Base-by-base conservation (phyloP, 441 rosid species). In the Populus trichocarpa region DNA sequence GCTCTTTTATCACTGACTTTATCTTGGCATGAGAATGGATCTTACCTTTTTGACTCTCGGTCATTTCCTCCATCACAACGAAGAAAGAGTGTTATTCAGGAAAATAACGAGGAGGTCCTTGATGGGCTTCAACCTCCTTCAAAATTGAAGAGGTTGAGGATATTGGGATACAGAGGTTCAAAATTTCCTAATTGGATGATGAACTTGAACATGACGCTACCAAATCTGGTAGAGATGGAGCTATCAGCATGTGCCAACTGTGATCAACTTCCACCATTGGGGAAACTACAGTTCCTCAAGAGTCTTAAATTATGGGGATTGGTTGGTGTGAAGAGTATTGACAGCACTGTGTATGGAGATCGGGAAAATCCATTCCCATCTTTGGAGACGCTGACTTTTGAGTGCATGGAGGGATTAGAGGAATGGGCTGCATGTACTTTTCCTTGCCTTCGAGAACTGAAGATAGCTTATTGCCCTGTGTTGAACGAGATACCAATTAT, bases 251-350 rank as follows among this genome's bases (percentile, higher is more conserved):
- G 71, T 38, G 8, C 0, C 16, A 59, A 30, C 32, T 81, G 80
- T n/a, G 71, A 81, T 8, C 59, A 50, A 20, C 74, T 82, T 67
- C 84, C 84, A 42, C 68, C 81, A 1, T 33, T 82, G 26, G 81
- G 81, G 14, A 63, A 81, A 28, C 22, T 81, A 0, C 10, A 61
- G 70, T 78, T 78, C 67, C 74, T 81, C 3, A 75, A 78, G 42
- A 1, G 0, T 20, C 81, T 75, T 18, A 0, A 2, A 1, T 65
- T 11, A 9, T 0, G 0, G 0, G 0, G 1, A 18, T 66, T 71
- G 74, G 14, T 10, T 67, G 61, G 69, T 25, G 71, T 82, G 26
- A 75, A 72, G 63, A 26, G 3, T 32, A 67, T 82, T 23, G 79
- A 63, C 8, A 22, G 2, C 46, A 64, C 35, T 3, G 6, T 71